Percentiles rank a stretch among this genome's conserved stretches.
These are phyloP conservation scores for Immersiella caudata DNA, from an alignment of 495 filamentous ascomycete genomes.

Conservation along the genomic window DNA sequence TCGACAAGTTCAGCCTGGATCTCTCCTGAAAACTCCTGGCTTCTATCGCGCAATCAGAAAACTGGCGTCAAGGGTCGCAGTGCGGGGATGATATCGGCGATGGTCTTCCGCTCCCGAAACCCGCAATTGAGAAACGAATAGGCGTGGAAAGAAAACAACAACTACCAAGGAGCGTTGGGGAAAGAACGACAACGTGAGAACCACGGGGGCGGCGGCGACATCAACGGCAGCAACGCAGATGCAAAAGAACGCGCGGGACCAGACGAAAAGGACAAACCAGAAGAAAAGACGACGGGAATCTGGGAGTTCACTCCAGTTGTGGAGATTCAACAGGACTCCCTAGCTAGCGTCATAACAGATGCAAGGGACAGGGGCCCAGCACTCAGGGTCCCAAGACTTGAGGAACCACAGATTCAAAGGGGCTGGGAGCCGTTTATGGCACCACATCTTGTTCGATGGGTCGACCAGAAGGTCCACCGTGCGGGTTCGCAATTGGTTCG, in stretches of 20 bases:
- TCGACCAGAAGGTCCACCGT: not conserved
- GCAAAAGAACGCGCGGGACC: not conserved
- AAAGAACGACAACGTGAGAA: slow-evolving; percentile 7
- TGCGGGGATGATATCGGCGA: not conserved
- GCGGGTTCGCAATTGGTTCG: not conserved
- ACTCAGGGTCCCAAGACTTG: not conserved
- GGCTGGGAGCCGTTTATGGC: not conserved
- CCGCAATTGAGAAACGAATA: not conserved
- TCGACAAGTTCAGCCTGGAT: not conserved
- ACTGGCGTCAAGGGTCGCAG: not conserved
- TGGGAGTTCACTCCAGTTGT: slow-evolving; percentile 1
- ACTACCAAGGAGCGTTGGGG: not conserved
- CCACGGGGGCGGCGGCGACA: not conserved
- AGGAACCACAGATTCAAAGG: not conserved
- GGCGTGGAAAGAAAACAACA: slow-evolving; percentile 1
- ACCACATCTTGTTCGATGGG: not conserved
- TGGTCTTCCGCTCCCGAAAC: not conserved
- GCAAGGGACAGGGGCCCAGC: not conserved
- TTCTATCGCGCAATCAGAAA: not conserved
- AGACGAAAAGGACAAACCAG: not conserved
- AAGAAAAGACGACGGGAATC: slow-evolving; percentile 5
- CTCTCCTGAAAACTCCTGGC: not conserved
- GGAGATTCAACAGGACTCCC: slow-evolving; percentile 8
- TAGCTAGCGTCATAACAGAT: not conserved
- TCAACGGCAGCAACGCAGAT: not conserved